A percentile compares a stretch with the other conserved stretches of the same genome.
Evolutionary conservation across 2,329 filamentous ascomycete species (phyloP).

Genomic region (Didymella sp.): DNA sequence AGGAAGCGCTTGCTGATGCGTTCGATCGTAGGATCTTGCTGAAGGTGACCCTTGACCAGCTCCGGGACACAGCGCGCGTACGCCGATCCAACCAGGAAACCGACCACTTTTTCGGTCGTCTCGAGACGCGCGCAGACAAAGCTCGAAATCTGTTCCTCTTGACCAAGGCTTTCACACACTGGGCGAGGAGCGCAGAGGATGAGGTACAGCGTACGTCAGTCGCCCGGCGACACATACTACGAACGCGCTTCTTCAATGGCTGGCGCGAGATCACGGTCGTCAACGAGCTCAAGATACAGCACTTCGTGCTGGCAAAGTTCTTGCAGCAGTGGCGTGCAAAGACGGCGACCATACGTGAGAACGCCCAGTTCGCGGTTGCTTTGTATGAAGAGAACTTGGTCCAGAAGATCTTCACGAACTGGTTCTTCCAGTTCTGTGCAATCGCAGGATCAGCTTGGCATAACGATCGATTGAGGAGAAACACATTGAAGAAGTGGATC

Average conservation of each 20-base stretch:
- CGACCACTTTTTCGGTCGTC: constrained; percentile 61
- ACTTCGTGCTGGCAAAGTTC: constrained; percentile 62
- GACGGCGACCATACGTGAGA: constrained; percentile 45
- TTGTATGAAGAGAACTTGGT: constrained; percentile 46
- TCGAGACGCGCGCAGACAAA: constrained; percentile 66
- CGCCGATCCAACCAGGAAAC: constrained; percentile 56
- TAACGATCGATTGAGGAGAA: constrained; percentile 36
- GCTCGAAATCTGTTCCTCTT: constrained; percentile 71
- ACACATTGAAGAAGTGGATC: constrained; percentile 38
- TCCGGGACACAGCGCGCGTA: constrained; percentile 30
- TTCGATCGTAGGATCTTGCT: constrained; percentile 61
- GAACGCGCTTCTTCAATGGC: constrained; percentile 71
- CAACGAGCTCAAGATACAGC: constrained; percentile 62
- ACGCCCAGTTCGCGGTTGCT: constrained; percentile 42
- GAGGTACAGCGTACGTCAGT: constrained; percentile 70
- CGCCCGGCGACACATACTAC: constrained; percentile 73
- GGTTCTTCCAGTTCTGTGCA: constrained; percentile 49
- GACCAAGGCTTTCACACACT: constrained; percentile 70
- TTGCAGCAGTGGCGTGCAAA: constrained; percentile 61
- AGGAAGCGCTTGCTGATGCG: constrained; percentile 49
- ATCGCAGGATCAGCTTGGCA: constrained; percentile 45
- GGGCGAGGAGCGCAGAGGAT: constrained; percentile 70
- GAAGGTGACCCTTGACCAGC: constrained; percentile 59
- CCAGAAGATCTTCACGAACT: constrained; percentile 42
- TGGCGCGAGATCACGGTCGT: constrained; percentile 71